Evolutionary conservation across 1,284 basidiomycete species (phyloP).

Genomic region (Leccinum pachyderme): DNA sequence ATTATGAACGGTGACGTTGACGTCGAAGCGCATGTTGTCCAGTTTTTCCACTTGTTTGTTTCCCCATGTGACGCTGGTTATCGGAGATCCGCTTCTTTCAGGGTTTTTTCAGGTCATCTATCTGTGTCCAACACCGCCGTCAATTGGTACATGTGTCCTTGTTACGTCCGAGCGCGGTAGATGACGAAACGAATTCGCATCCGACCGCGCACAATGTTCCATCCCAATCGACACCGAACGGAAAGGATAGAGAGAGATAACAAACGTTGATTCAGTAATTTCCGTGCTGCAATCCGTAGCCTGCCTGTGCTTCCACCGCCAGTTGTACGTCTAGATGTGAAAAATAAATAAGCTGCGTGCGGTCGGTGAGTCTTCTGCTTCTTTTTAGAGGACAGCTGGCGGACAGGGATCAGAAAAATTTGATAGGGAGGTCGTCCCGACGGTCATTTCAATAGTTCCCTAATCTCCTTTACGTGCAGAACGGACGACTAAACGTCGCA

Average conservation of each 20-base stretch:
- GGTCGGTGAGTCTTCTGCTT: constrained; percentile 3
- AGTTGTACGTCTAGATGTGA: not conserved
- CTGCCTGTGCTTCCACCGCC: not conserved
- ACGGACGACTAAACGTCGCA: constrained; percentile 2
- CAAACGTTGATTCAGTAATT: constrained; percentile 17
- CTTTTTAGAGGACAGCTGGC: constrained; percentile 1
- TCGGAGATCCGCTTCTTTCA: not conserved
- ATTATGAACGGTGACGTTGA: constrained; percentile 1
- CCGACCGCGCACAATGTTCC: not conserved
- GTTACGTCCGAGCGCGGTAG: constrained; percentile 12
- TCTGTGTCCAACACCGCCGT: constrained; percentile 2
- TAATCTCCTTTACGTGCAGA: constrained; percentile 25
- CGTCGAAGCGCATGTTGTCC: not conserved
- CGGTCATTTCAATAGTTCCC: constrained; percentile 9
- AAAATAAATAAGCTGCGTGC: constrained; percentile 11
- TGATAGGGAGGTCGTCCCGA: constrained; percentile 13
- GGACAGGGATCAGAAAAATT: constrained; percentile 9
- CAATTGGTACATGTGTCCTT: not conserved
- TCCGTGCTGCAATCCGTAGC: constrained; percentile 6
- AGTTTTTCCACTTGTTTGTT: not conserved
- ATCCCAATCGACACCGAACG: constrained; percentile 17
- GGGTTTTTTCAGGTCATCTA: not conserved
- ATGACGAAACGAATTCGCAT: constrained; percentile 10
- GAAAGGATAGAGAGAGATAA: constrained; percentile 2
- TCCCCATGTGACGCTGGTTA: not conserved